Evolutionary conservation across 2,329 filamentous ascomycete species (phyloP), one percentile per base, ranked within the genome.

Genomic region (Fonsecaea multimorphosa): DNA sequence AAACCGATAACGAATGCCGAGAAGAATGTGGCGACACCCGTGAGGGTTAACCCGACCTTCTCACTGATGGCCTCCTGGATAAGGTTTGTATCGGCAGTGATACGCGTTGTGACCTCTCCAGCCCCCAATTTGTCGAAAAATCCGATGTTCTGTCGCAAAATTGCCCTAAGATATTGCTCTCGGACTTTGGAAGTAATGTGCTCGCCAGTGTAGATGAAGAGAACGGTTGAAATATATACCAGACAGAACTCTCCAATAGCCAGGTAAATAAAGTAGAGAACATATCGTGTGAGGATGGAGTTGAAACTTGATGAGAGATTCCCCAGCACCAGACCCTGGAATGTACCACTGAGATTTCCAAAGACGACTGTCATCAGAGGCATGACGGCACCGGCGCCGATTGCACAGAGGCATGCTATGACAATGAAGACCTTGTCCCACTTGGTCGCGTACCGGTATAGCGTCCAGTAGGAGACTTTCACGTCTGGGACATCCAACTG

Each of bases 21-120:
- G 62, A 96, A 80, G 74, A 98, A 98, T 8, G 92, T 93, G 1
- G 93, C 87, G 3, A 93, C 57, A 12, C 91, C 91, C 14, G 88
- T 87, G 63, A 96, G 76, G 0, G 91, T 93, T 69, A 97, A 80
- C 14, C 87, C 88, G 52, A 96, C 86, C 81, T 97, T 97, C 77
- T 96, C 92, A 0, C 92, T 96, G 53, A 99, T 92, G 63, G 93
- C 94, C 71, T 96, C 93, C 77, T 97, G 94, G 62, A 98, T 89
- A 60, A 96, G 82, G 74, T 97, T 97, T 52, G 92, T 96, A 76
- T 98, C 94, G 11, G 93, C 90, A 0, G 94, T 98, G 72, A 97
- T 97, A 69, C 93, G 89, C 0, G 93, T 97, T 0, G 93, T 97
- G 67, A 98, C 91, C 78, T 97, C 95, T 65, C 94, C 93, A 36